phyloP scores from a whole-genome alignment of 202 grass and related monocot species.

The Bolboschoenoplectus hybrid region DNA sequence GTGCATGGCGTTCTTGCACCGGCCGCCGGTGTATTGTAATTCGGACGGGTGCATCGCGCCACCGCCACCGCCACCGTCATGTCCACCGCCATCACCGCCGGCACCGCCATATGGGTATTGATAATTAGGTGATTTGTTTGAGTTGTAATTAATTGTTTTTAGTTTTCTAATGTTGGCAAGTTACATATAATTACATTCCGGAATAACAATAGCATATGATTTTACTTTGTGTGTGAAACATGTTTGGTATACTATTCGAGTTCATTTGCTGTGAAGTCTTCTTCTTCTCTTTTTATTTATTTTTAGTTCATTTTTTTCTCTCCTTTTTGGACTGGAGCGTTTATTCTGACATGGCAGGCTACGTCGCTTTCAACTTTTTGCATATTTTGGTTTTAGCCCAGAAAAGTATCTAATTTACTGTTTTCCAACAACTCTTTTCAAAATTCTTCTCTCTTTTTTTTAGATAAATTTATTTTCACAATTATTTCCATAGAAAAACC shows the following conservation, averaged over 20 bases:
- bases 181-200: conserved; percentile 26
- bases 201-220: conserved; percentile 9
- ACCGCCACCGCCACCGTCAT: conserved; percentile 41
- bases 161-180: not conserved
- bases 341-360: not conserved
- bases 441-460: no score
- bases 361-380: conserved; percentile 7
- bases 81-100: conserved; percentile 46
- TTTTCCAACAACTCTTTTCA: not conserved
- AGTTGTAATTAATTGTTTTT: conserved; percentile 37
- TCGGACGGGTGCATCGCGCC: conserved; percentile 63
- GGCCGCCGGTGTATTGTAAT: conserved; percentile 73
- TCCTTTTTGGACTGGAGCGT: not conserved
- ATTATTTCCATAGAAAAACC: not conserved
- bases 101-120: conserved; percentile 27
- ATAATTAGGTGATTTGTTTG: conserved; percentile 37
- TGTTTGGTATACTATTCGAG: conserved; percentile 26
- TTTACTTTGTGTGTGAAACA: conserved; percentile 31
- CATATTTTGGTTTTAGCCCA: not conserved
- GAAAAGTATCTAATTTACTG: not conserved
- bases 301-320: not conserved
- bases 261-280: not conserved
- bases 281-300: not conserved
- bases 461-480: not conserved
- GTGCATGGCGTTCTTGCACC: conserved; percentile 79